Conservation (phyloP, 1,284 basidiomycete genomes). For the Cutaneotrichosporon dermatis region DNA sequence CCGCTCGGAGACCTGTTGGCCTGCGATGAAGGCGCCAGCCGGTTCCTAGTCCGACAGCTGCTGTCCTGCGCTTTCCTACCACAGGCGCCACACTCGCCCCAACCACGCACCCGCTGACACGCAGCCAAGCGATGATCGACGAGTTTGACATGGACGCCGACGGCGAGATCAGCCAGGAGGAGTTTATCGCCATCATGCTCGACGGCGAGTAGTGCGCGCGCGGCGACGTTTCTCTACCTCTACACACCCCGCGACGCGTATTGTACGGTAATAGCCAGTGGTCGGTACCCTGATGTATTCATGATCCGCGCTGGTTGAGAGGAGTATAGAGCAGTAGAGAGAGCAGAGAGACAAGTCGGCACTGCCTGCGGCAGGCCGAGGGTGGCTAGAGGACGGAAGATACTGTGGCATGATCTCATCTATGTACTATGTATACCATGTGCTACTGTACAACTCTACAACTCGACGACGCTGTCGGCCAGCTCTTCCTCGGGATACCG, state of each 20-base stretch:
- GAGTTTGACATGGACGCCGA: slow-evolving; percentile 99
- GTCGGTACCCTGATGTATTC: background rate
- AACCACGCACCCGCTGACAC: background rate
- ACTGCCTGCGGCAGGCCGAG: no score
- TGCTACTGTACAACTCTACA: background rate
- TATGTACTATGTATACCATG: background rate
- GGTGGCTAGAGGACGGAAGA: no score
- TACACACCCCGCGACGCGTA: background rate
- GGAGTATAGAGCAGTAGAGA: no score
- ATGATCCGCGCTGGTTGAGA: background rate
- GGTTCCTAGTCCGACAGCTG: no score
- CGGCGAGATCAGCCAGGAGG: slow-evolving; percentile 79
- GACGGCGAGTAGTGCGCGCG: slow-evolving; percentile 83
- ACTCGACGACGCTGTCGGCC: background rate
- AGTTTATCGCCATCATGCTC: slow-evolving; percentile 78
- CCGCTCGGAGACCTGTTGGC: no score
- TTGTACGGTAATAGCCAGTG: background rate
- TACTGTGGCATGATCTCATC: no score
- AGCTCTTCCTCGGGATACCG: slow-evolving; percentile 34
- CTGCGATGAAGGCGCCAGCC: no score
- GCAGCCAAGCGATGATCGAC: slow-evolving; percentile 98
- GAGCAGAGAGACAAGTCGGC: no score
- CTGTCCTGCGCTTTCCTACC: no score
- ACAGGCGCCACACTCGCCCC: background rate
- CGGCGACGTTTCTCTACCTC: no score